Evolutionary conservation across 169 alveolate genomes (phyloP).

Genomic region (Ichthyophthirius multifiliis): DNA sequence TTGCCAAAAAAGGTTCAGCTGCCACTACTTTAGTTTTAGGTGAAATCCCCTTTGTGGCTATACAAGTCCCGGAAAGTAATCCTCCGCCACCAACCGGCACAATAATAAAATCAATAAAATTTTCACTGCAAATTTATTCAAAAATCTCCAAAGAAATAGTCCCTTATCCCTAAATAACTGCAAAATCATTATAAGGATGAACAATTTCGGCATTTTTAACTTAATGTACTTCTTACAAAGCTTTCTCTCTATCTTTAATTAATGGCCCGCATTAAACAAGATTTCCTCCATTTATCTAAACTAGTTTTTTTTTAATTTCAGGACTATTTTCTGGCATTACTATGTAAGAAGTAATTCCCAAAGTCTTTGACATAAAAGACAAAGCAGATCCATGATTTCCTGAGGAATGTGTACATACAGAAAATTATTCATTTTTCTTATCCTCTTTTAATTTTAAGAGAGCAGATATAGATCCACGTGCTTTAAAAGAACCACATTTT

Average conservation of each 20-base stretch:
- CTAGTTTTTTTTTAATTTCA: neutral
- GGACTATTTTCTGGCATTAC: constrained; percentile 4
- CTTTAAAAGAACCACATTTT: constrained; percentile 14
- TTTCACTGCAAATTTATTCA: neutral
- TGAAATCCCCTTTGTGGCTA: neutral
- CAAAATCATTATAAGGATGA: neutral
- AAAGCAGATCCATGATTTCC: constrained; percentile 23
- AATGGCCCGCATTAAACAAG: neutral
- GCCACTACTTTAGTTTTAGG: constrained; percentile 8
- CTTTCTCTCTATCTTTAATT: neutral
- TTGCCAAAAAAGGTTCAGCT: constrained; percentile 10
- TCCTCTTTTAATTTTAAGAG: neutral
- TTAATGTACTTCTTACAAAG: neutral
- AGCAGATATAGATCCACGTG: constrained; percentile 16
- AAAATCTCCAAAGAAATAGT: neutral
- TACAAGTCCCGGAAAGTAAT: neutral
- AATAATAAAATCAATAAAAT: neutral
- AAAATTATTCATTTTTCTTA: neutral
- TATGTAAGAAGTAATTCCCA: neutral
- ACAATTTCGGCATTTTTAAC: neutral
- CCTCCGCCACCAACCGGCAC: constrained; percentile 9
- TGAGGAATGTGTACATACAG: neutral
- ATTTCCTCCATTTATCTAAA: neutral
- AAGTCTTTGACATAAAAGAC: neutral
- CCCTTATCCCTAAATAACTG: neutral